These are phyloP conservation scores for Scheffersomyces amazonensis DNA, from an alignment of 805 yeast genomes.

Conservation along the genomic window DNA sequence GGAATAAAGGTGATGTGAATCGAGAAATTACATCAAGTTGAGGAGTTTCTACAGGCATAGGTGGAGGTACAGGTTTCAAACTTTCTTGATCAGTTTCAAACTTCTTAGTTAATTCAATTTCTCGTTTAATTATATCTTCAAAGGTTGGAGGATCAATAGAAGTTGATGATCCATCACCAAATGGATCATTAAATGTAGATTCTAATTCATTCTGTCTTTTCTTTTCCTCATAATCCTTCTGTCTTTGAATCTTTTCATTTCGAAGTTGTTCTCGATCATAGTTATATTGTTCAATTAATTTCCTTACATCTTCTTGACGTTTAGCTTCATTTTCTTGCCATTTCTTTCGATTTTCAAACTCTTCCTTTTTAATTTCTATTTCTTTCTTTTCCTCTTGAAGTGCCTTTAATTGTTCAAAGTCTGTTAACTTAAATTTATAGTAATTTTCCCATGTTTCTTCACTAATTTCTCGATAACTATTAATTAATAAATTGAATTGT, in stretches of 20 bases:
- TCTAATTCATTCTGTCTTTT: conserved; percentile 10
- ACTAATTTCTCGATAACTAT: conserved; percentile 38
- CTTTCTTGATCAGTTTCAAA: conserved; percentile 9
- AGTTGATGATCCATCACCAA: background rate
- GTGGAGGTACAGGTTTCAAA: conserved; percentile 13
- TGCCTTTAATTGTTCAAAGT: conserved; percentile 33
- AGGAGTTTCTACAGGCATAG: conserved; percentile 15
- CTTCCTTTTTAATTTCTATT: conserved; percentile 8
- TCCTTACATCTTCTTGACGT: conserved; percentile 6
- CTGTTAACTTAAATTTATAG: conserved; percentile 35
- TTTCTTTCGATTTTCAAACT: conserved; percentile 1
- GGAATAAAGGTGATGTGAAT: conserved; percentile 32
- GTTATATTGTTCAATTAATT: conserved; percentile 5
- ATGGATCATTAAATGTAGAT: conserved; percentile 8
- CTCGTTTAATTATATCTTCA: conserved; percentile 5
- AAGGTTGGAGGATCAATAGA: background rate
- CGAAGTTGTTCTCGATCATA: conserved; percentile 4
- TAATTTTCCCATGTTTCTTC: conserved; percentile 38
- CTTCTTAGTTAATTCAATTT: conserved; percentile 9
- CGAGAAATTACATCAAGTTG: conserved; percentile 20
- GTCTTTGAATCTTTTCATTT: conserved; percentile 11
- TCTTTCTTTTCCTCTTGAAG: conserved; percentile 10
- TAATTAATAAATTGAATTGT: conserved; percentile 37
- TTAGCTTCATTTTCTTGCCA: conserved; percentile 9
- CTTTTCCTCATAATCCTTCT: conserved; percentile 13